Conservation (phyloP, 2,329 filamentous ascomycete species). For the Venturia nashicola region DNA sequence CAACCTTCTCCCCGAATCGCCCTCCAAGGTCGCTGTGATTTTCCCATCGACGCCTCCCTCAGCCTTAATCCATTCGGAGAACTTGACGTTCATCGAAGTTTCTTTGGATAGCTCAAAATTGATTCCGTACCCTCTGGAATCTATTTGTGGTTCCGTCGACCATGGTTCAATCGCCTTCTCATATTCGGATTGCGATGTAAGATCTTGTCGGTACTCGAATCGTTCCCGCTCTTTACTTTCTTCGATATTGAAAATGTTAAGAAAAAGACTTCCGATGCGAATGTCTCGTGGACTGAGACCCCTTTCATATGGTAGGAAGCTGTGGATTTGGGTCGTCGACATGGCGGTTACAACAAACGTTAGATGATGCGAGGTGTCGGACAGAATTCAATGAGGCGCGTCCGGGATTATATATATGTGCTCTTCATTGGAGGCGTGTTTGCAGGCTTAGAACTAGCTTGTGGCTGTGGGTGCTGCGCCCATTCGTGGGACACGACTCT, state of each 20-base stretch:
- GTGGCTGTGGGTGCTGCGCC: not conserved
- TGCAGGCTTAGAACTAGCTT: not conserved
- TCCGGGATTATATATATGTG: not conserved
- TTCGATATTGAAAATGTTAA: conserved; percentile 11
- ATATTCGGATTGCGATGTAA: not conserved
- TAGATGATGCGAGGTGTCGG: not conserved
- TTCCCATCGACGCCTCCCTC: conserved; percentile 6
- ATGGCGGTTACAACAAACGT: not conserved
- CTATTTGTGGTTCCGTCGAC: conserved; percentile 5
- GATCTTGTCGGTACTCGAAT: conserved; percentile 12
- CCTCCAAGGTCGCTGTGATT: conserved; percentile 4
- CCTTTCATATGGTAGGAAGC: conserved; percentile 10
- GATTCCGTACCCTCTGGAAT: conserved; percentile 10
- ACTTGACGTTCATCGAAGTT: conserved; percentile 8
- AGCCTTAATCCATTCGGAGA: conserved; percentile 7
- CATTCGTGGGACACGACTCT: not conserved
- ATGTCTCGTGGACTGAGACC: conserved; percentile 10
- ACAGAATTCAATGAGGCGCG: not conserved
- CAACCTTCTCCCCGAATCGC: conserved; percentile 10
- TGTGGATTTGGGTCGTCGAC: conserved; percentile 9
- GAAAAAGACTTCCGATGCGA: conserved; percentile 10
- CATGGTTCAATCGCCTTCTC: not conserved
- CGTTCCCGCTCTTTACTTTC: conserved; percentile 8
- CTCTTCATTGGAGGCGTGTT: not conserved
- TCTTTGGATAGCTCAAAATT: conserved; percentile 11